Conservation (phyloP, 1,284 basidiomycete species). For the Puccinia coronata region DNA sequence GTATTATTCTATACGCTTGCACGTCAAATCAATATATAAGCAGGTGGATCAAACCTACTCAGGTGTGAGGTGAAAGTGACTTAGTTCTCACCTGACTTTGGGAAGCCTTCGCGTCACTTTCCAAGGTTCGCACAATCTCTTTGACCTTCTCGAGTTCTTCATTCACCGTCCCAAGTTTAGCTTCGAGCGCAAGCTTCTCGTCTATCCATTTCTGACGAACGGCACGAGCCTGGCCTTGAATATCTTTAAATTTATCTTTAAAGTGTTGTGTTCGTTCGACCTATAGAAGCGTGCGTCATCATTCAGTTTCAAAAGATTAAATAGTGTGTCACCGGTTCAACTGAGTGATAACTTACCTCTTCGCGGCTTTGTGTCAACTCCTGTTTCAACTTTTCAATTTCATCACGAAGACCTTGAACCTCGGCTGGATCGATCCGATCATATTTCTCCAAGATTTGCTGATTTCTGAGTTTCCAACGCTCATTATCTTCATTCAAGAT, state of each 20-base stretch:
- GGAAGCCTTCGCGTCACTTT: slow-evolving; percentile 28
- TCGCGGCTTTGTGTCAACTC: slow-evolving; percentile 8
- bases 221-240: slow-evolving; percentile 30
- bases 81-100: slow-evolving; percentile 18
- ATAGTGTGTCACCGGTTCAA: not conserved
- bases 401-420: slow-evolving; percentile 46
- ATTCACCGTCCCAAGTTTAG: slow-evolving; percentile 11
- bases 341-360: slow-evolving; percentile 10
- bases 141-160: slow-evolving; percentile 33
- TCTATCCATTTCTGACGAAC: not conserved
- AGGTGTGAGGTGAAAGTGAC: not conserved
- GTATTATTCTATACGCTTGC: not conserved
- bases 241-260: slow-evolving; percentile 12
- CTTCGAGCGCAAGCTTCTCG: slow-evolving; percentile 28
- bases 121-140: slow-evolving; percentile 22
- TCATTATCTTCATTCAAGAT: slow-evolving; percentile 76
- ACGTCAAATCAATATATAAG: not conserved
- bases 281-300: not conserved
- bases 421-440: slow-evolving; percentile 49
- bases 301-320: not conserved
- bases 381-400: slow-evolving; percentile 23
- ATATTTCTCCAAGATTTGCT: slow-evolving; percentile 72
- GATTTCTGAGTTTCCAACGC: slow-evolving; percentile 81
- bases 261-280: slow-evolving; percentile 1
- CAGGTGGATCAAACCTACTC: too few relatives aligned